Conservation (phyloP, 2,329 filamentous ascomycete species). For the Coleophoma eucalyptorum region DNA sequence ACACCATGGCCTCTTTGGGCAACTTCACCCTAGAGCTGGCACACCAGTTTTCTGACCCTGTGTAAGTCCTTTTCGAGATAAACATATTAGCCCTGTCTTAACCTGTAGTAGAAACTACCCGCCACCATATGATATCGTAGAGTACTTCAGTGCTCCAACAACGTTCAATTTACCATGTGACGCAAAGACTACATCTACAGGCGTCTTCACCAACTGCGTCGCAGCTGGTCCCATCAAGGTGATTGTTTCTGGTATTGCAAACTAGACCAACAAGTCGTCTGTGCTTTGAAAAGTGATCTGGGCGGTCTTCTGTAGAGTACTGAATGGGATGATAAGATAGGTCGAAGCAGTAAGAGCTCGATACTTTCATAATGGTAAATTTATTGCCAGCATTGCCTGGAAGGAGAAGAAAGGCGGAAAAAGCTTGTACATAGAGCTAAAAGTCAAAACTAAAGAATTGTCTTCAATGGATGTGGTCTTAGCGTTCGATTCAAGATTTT, state of each 20-base stretch:
- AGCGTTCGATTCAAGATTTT: too few species aligned
- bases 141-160: slow-evolving; percentile 11
- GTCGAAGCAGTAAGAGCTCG: too few species aligned
- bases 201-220: not conserved
- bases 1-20: slow-evolving; percentile 6
- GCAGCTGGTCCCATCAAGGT: not conserved
- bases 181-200: not conserved
- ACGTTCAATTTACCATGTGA: slow-evolving; percentile 3
- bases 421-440: too few species aligned
- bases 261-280: not conserved
- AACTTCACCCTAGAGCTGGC: slow-evolving; percentile 16
- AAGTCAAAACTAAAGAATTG: too few species aligned
- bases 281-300: too few species aligned
- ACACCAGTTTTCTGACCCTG: slow-evolving; percentile 17
- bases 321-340: too few species aligned
- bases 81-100: too few species aligned
- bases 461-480: too few species aligned
- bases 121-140: slow-evolving; percentile 14
- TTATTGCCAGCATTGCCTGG: too few species aligned
- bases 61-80: slow-evolving; percentile 10
- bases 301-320: too few species aligned
- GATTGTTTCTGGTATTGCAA: not conserved
- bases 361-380: too few species aligned
- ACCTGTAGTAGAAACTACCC: slow-evolving; percentile 11
- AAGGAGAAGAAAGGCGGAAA: too few species aligned